Evolutionary conservation across 208 protist genomes (phyloP), one percentile per base, ranked within the genome.

Genomic region (Crithidia fasciculata): DNA sequence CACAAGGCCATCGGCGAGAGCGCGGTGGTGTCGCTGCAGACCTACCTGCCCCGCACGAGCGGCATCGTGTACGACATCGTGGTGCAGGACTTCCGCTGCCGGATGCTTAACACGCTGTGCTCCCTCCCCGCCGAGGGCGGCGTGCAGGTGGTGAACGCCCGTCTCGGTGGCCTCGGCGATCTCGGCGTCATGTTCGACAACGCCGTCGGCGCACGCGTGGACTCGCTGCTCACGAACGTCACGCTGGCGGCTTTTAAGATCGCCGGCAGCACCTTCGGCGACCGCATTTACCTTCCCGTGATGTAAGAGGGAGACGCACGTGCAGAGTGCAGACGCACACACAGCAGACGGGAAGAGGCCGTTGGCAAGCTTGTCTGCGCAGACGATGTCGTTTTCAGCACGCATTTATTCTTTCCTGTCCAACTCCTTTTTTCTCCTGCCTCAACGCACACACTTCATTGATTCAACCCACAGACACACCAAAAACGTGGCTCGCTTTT

Each of bases 31-130:
- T n/a, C 57, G 16, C 45, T 78, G 53, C 57, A 52, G 36, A 72
- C 74, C 3, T 40, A 39, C n/a, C 16, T 79, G 36, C 76, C 76
- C 9, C 67, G 64, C 44, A 15, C 36, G 3, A 55, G 43, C n/a
- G 12, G 43, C 45, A 12, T 81, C 36, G 44, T 52, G 44, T 69
- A 60, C 49, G 76, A 81, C 44, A 19, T 81, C 18, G 60, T 81
- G 40, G 55, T 69, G 28, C 39, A 70, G 15, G 76, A 76, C 61
- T 66, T 68, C 41, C 49, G 55, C 16, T 81, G 76, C 69, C 39
- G 36, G 9, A 2, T 64, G 8, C 65, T 74, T 54, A 71, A 71
- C 50, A 65, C 55, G 13, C 13, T 74, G 5, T 79, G 74, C 67
- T 69, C 74, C 28, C 3, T 79, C 13, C 74, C 74, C 4, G 74